Evolutionary conservation across 2,329 filamentous ascomycete genomes (phyloP), one percentile per base, ranked within the genome.

Genomic region (Colletotrichum lini): DNA sequence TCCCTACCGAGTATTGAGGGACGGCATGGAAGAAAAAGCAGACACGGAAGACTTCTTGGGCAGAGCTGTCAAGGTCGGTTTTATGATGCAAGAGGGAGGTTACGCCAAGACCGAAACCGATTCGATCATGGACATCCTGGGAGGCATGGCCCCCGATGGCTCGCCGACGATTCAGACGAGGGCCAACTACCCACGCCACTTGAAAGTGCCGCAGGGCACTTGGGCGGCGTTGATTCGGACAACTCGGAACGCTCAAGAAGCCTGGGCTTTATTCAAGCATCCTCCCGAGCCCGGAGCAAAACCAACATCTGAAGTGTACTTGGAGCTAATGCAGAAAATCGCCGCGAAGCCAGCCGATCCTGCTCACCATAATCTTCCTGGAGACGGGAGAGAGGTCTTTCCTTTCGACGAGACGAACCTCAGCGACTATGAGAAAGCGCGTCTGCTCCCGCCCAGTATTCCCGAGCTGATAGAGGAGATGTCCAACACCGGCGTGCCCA

Each of bases 351-450:
- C 76, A 4, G 75, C 79, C 30, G 72, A 76, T 21, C 67, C 72
- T 8, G 44, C 70, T 16, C 65, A 75, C 38, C 26, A 62, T 4
- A 75, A 76, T 38, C 70, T 74, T 1, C 59, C 74, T 3, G 76
- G 76, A 18, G 75, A 78, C 54, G 76, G 67, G 35, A 72, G 76
- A 26, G 74, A 77, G 45, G 89, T 66, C 78, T 82, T 73, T 72
- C 78, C 21, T 77, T 78, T 7, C 72, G 77, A 61, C 70, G 78
- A 49, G 76, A 81, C 83, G 79, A 93, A 86, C 79, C 86, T 85
- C 76, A 92, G 85, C 70, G 87, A 91, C n/a, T 89, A 91, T 65
- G 92, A 93, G 68, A 89, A 89, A 74, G 86, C 89, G 49, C 85
- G 89, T n/a, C 82, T 90, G 53, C 82, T 85, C 16, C 89, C 92